Base-by-base conservation (phyloP, 2,329 filamentous ascomycete species). In the Colletotrichum sp. region DNA sequence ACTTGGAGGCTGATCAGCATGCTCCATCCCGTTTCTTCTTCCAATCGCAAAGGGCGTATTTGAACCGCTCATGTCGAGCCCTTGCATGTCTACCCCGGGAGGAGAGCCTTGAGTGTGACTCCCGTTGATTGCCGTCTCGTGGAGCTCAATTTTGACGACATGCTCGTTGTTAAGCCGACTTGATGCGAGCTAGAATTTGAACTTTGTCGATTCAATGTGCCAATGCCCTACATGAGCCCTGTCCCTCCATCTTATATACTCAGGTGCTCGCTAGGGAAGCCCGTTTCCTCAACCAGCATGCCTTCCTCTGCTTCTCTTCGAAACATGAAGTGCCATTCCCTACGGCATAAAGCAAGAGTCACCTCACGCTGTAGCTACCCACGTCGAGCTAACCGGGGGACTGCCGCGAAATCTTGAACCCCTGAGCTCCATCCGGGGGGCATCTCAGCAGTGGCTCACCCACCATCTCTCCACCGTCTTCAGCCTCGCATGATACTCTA, bases 21-120 rank as follows among this genome's bases (percentile, higher is more conserved):
- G 26, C 30, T 59, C 34, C 55, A 44, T 44, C 3, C 15, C 26
- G 21, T 9, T 18, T 44, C 10, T 24, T 10, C 52, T 32, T n/a
- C 69, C 52, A 72, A 68, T 49, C 7, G 24, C 13, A 26, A 34
- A 28, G 30, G 24, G 15, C 24, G 28, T 34, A 71, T 59, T 59
- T 24, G 24, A 57, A 71, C 60, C 18, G 60, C 60, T 21, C 44
- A 49, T 10, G 21, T 8, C 62, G n/a, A 8, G 34, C 62, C 62
- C n/a, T 64, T 64, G 34, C 62, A 64, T 18, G 21, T 24, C 13
- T 39, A 64, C 62, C 30, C 62, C 21, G 3, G 39, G 16, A 62
- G 18, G 36, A 63, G 28, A 32, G 30, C 59, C 28, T 2, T 24
- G 59, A 30, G 8, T n/a, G 30, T 64, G 34, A 64, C 62, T 21